These are phyloP conservation scores for Francoa sonchifolia DNA, from an alignment of 441 rosid species.

Conservation along the genomic window DNA sequence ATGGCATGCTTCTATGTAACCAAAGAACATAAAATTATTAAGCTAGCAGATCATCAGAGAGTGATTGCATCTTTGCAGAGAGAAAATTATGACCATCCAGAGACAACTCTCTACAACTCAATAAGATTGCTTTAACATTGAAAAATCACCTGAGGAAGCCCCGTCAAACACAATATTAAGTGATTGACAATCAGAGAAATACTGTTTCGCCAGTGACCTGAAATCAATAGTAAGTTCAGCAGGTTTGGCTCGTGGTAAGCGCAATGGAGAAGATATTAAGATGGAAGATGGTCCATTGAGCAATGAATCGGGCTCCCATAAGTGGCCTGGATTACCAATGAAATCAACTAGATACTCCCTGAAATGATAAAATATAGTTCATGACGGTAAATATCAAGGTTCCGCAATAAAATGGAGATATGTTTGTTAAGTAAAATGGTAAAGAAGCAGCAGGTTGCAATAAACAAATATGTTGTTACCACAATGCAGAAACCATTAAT, in stretches of 20 bases:
- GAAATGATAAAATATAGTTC: constrained; percentile 24
- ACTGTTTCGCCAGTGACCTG: constrained; percentile 78
- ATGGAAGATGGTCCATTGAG: constrained; percentile 93
- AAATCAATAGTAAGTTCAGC: constrained; percentile 56
- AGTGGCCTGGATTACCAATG: constrained; percentile 75
- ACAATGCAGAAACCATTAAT: too few species aligned
- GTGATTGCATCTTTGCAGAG: not conserved
- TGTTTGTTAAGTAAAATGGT: too few species aligned
- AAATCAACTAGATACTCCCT: constrained; percentile 95
- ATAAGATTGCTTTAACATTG: not conserved
- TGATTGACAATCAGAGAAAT: constrained; percentile 62
- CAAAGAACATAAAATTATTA: too few species aligned
- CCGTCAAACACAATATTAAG: constrained; percentile 76
- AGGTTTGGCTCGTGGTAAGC: constrained; percentile 68
- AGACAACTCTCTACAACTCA: constrained; percentile 1
- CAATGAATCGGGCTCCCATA: constrained; percentile 86
- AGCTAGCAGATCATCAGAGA: too few species aligned
- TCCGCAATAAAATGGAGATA: too few species aligned
- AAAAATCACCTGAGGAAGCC: constrained; percentile 49
- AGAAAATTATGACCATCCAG: not conserved
- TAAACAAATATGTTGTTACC: too few species aligned
- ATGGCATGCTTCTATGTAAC: too few species aligned
- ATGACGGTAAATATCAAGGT: too few species aligned
- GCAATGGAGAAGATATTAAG: constrained; percentile 83
- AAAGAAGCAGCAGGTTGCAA: too few species aligned